Conservation (phyloP, 345 rosid species). For the Salix caprea region DNA sequence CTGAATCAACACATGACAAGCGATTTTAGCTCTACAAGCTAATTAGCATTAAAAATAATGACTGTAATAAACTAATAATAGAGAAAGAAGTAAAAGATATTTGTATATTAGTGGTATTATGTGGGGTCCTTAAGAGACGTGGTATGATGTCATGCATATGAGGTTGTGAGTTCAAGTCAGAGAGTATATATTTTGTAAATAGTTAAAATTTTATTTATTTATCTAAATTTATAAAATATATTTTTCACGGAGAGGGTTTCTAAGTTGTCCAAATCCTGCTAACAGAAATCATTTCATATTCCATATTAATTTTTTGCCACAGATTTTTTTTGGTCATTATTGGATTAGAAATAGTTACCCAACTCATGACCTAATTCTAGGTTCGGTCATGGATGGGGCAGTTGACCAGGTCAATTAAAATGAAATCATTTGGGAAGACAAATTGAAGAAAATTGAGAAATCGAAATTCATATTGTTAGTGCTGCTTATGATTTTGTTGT, state of each 20-base stretch:
- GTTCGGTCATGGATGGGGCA: too few relatives aligned
- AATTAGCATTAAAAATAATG: background rate
- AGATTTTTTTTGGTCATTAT: background rate
- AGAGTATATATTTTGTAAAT: fast-evolving
- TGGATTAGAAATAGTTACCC: background rate
- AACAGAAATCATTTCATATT: slow-evolving; percentile 8
- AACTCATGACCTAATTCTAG: too few relatives aligned
- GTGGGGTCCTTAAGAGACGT: too few relatives aligned
- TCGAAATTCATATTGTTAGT: slow-evolving; percentile 16
- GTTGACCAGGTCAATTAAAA: too few relatives aligned
- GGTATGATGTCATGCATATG: too few relatives aligned
- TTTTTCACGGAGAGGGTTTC: background rate
- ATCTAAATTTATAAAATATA: too few relatives aligned
- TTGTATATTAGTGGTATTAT: background rate
- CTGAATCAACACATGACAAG: slow-evolving; percentile 6
- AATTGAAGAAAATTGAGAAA: slow-evolving; percentile 27
- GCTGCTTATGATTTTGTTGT: background rate
- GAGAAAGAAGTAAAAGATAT: background rate
- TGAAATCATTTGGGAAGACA: slow-evolving; percentile 14
- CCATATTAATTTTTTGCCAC: slow-evolving; percentile 7
- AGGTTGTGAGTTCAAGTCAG: too few relatives aligned
- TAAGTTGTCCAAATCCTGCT: slow-evolving; percentile 7
- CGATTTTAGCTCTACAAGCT: slow-evolving; percentile 10
- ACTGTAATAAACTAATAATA: slow-evolving; percentile 3
- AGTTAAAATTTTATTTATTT: too few relatives aligned